These are phyloP conservation scores for Boletus patriciae DNA, from an alignment of 768 basidiomycete species.

Conservation along the genomic window DNA sequence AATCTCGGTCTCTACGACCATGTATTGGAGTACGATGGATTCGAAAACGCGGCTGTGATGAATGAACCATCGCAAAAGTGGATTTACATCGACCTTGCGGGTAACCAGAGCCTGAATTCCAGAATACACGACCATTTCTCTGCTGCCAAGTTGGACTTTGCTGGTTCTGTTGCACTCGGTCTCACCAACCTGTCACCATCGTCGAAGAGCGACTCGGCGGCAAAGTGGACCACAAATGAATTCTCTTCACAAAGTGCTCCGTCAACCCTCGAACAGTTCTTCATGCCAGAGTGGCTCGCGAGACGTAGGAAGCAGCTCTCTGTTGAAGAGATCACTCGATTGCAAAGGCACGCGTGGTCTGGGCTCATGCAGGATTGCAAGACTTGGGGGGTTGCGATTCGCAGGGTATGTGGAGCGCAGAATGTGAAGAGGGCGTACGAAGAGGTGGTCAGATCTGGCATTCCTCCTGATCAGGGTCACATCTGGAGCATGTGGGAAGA, in stretches of 20 bases:
- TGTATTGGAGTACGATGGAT: constrained; percentile 53
- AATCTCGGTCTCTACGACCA: constrained; percentile 56
- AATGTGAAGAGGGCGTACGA: constrained; percentile 52
- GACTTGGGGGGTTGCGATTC: constrained; percentile 52
- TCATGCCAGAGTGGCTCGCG: constrained; percentile 69
- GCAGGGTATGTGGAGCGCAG: constrained; percentile 46
- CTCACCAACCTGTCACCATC: constrained; percentile 56
- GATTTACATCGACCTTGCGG: constrained; percentile 67
- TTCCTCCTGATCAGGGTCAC: constrained; percentile 55
- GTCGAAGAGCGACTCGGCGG: constrained; percentile 30
- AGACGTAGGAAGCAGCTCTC: constrained; percentile 51
- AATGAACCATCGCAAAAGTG: constrained; percentile 39
- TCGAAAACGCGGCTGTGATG: constrained; percentile 35
- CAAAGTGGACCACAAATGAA: constrained; percentile 43
- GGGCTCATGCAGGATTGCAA: constrained; percentile 55
- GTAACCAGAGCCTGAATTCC: constrained; percentile 51
- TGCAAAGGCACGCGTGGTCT: constrained; percentile 60
- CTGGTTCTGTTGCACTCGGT: constrained; percentile 49
- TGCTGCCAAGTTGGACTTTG: constrained; percentile 27
- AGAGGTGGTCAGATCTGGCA: constrained; percentile 42
- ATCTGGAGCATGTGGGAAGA: constrained; percentile 69
- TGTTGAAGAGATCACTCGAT: constrained; percentile 43
- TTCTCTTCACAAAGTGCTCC: constrained; percentile 19
- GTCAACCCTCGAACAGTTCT: constrained; percentile 50
- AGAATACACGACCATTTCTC: constrained; percentile 43